phyloP scores from a whole-genome alignment of 805 yeast species.

The Blastobotrys chiropterorum region DNA sequence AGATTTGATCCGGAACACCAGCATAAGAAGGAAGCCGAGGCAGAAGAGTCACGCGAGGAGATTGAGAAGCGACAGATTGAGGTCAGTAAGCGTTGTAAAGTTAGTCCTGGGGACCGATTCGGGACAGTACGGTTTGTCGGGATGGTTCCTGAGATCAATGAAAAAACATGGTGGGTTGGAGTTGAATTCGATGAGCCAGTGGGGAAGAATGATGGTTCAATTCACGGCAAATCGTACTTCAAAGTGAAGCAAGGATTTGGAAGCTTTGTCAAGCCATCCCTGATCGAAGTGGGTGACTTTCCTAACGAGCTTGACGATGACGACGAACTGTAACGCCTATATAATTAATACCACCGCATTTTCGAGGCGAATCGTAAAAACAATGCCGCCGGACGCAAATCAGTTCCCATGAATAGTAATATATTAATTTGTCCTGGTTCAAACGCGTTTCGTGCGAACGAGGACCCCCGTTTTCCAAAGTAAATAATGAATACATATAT shows the following conservation, averaged over 20 bases:
- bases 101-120: conserved; percentile 45
- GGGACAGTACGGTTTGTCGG: conserved; percentile 76
- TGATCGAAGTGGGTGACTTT: conserved; percentile 64
- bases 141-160: conserved; percentile 51
- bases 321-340: conserved; percentile 19
- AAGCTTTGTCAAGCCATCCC: conserved; percentile 65
- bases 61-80: conserved; percentile 12
- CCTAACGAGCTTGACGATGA: conserved; percentile 49
- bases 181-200: conserved; percentile 77
- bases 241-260: conserved; percentile 55
- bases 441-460: no score
- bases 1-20: conserved; percentile 55
- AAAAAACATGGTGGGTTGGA: conserved; percentile 64
- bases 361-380: not conserved
- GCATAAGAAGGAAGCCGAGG: conserved; percentile 15
- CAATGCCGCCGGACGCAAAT: not conserved
- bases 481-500: not conserved
- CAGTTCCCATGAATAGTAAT: not conserved
- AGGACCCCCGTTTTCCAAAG: not conserved
- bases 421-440: not conserved
- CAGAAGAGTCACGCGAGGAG: conserved; percentile 9
- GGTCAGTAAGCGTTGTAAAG: conserved; percentile 29
- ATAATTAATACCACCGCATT: not conserved
- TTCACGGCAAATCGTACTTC: conserved; percentile 58
- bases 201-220: conserved; percentile 79